These are phyloP conservation scores for Tuctoria greenei DNA, from an alignment of 176 grass and related monocot genomes.

Conservation along the genomic window DNA sequence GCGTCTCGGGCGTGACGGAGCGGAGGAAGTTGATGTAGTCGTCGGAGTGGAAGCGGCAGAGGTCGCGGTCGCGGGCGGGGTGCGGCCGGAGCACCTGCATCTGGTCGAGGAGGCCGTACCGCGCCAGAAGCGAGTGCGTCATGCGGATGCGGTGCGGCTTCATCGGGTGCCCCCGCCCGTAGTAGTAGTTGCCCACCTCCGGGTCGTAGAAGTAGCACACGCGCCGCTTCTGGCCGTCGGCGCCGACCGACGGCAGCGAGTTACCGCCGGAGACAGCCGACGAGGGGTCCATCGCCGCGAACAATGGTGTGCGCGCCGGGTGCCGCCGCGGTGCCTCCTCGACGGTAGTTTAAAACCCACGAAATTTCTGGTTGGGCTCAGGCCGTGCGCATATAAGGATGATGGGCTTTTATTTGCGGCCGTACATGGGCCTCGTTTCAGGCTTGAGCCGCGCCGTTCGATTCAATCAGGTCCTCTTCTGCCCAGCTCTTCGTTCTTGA, in stretches of 20 bases:
- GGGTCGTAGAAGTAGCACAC: slow-evolving; percentile 98
- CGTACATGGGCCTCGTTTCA: not conserved
- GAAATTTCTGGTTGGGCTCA: too few species aligned
- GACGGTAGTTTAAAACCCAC: too few species aligned
- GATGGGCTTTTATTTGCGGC: not conserved
- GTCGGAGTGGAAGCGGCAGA: slow-evolving; percentile 90
- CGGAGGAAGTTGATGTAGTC: slow-evolving; percentile 87
- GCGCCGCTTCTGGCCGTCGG: slow-evolving; percentile 75
- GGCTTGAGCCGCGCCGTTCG: not conserved
- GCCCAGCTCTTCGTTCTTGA: not conserved
- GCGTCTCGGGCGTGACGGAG: slow-evolving; percentile 76
- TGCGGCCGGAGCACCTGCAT: slow-evolving; percentile 72
- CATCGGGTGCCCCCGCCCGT: slow-evolving; percentile 88
- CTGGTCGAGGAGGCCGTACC: slow-evolving; percentile 68
- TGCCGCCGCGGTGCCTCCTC: too few species aligned
- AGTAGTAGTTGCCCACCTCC: slow-evolving; percentile 99
- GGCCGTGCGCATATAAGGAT: too few species aligned
- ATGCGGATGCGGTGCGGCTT: slow-evolving; percentile 94
- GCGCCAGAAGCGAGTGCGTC: slow-evolving; percentile 72
- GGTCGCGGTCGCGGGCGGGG: slow-evolving; percentile 60
- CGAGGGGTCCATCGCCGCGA: slow-evolving; percentile 42
- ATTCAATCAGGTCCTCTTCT: not conserved
- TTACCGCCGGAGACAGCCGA: slow-evolving; percentile 56
- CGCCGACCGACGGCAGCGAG: slow-evolving; percentile 61
- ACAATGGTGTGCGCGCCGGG: too few species aligned